Percentiles rank a stretch among this genome's conserved stretches.
Evolutionary conservation across 495 filamentous ascomycete species (phyloP).

Genomic region (Lepidopterella palustris): DNA sequence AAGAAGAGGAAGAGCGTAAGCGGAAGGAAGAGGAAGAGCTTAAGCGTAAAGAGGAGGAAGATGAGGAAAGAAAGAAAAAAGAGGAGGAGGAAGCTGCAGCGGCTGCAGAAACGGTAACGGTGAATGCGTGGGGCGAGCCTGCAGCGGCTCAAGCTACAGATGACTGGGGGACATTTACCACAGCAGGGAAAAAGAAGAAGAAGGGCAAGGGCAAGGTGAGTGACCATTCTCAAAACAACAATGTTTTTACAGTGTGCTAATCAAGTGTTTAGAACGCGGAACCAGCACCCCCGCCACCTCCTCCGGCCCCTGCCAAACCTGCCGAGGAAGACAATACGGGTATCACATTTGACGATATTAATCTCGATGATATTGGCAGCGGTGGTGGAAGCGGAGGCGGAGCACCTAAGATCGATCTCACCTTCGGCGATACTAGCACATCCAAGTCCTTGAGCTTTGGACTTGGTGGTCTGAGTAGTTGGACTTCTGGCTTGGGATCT

Average conservation of each 20-base stretch:
- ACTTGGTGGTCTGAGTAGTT: conserved; percentile 19
- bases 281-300: conserved; percentile 23
- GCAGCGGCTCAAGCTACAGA: conserved; percentile 29
- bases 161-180: conserved; percentile 37
- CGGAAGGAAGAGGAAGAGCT: conserved; percentile 34
- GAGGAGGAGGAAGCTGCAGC: conserved; percentile 36
- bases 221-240: conserved; percentile 13
- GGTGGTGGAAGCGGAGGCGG: neutral
- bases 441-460: conserved; percentile 20
- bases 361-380: conserved; percentile 16
- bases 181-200: conserved; percentile 32
- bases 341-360: conserved; percentile 28
- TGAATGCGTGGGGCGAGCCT: conserved; percentile 21
- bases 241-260: conserved; percentile 22
- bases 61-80: conserved; percentile 30
- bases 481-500: conserved; percentile 3
- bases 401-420: conserved; percentile 28
- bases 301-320: conserved; percentile 25
- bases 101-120: conserved; percentile 15
- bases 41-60: conserved; percentile 36
- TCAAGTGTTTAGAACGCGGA: conserved; percentile 15
- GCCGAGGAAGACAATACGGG: conserved; percentile 23
- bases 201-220: conserved; percentile 32
- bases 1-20: conserved; percentile 31
- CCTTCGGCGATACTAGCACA: conserved; percentile 19